Evolutionary conservation across 2,329 filamentous ascomycete genomes (phyloP), one percentile per base, ranked within the genome.

Genomic region (Neonectria faginata): DNA sequence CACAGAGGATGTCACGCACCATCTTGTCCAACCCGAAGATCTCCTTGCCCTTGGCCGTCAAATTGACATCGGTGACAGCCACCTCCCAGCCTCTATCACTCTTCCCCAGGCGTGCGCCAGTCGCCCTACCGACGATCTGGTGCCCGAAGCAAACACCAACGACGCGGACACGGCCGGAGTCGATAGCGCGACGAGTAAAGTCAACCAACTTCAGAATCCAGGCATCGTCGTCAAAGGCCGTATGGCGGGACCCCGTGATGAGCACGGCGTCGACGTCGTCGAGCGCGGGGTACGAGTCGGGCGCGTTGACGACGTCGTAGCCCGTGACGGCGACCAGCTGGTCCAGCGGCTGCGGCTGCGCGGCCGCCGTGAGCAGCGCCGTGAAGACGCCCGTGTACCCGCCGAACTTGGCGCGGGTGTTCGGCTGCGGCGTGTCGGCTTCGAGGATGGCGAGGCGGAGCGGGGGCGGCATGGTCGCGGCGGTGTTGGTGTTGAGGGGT

Each of bases 391-490:
- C 90, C 66, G 89, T 88, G 80, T 97, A 97, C 65, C 85, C 85
- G 56, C 88, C 87, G 79, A 91, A 94, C 73, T 88, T 88, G 60
- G 84, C 84, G 59, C 86, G 81, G 41, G 91, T 87, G 47, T 85
- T 79, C 1, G 88, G 86, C 54, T 91, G 83, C 1, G 93, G 93
- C 1, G 88, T 92, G 80, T 97, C 95, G 82, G 92, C 91, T 84
- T 97, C 93, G 70, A 98, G 89, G 71, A 98, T 86, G 51, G 94
- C 94, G 79, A 97, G 91, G 60, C 92, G 91, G 70, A 95, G 81
- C 31, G 87, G 87, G n/a, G 71, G 31, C 16, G 70, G 41, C 70
- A 74, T 73, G 55, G 60, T 68, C 57, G 59, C 5, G 57, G 58
- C 5, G 41, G n/a, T 12, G 9, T 14, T 25, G 18, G 36, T 36